Percentiles rank a stretch among this genome's conserved stretches.
These are phyloP conservation scores for Sclerotinia borealis DNA, from an alignment of 2,329 filamentous ascomycete species.

Conservation along the genomic window DNA sequence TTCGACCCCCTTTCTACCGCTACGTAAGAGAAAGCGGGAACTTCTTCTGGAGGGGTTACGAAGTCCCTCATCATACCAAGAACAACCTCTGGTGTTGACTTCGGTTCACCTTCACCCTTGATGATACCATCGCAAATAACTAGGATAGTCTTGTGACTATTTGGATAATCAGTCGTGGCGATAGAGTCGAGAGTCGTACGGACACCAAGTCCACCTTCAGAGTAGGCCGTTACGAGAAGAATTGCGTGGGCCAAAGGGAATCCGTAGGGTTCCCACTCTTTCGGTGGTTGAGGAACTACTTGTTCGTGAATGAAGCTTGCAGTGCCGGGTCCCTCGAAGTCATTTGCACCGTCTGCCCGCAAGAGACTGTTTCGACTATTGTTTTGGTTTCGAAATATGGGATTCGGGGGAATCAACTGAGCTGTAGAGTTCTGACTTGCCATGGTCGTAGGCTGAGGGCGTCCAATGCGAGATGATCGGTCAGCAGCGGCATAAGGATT, in stretches of 20 bases:
- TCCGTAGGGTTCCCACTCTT: conserved; percentile 96
- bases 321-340: conserved; percentile 68
- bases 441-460: conserved; percentile 77
- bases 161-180: conserved; percentile 96
- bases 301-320: conserved; percentile 94
- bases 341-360: conserved; percentile 49
- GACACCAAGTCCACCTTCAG: conserved; percentile 87
- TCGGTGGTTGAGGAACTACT: conserved; percentile 91
- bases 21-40: conserved; percentile 89
- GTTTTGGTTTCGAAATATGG: conserved; percentile 64
- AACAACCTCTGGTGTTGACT: conserved; percentile 85
- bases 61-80: conserved; percentile 94
- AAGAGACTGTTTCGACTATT: conserved; percentile 61
- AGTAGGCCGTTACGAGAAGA: conserved; percentile 94
- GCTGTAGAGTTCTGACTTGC: conserved; percentile 74
- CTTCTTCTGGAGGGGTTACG: conserved; percentile 71
- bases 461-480: conserved; percentile 42
- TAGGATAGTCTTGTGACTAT: conserved; percentile 96
- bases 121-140: conserved; percentile 97
- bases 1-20: conserved; percentile 94
- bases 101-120: conserved; percentile 83
- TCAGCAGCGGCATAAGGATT: conserved; percentile 73
- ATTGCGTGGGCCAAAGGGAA: conserved; percentile 91
- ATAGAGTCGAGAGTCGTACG: conserved; percentile 93
- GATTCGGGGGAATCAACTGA: conserved; percentile 62